These are phyloP conservation scores for Aegle marmelos DNA, from an alignment of 345 rosid species.

Conservation along the genomic window DNA sequence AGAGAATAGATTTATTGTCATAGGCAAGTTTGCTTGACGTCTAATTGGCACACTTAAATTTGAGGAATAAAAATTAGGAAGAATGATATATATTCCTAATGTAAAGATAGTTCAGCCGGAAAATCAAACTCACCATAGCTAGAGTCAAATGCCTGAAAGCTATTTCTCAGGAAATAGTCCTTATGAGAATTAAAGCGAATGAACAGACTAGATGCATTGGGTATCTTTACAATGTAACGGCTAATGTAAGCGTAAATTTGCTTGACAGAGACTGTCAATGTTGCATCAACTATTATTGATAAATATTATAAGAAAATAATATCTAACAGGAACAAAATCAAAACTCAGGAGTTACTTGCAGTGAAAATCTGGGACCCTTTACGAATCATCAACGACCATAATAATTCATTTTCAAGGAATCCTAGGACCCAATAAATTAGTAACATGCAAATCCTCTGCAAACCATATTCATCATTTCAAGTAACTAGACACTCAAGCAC, in stretches of 20 bases:
- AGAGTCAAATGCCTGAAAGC: neutral
- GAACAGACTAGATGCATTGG: neutral
- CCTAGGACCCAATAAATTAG: too few species aligned
- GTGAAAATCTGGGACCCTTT: neutral
- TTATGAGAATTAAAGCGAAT: neutral
- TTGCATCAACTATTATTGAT: neutral
- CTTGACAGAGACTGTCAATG: neutral
- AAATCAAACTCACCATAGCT: neutral
- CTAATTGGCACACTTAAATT: too few species aligned
- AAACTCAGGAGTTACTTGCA: neutral
- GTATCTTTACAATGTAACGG: neutral
- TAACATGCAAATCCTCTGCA: too few species aligned
- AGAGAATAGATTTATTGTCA: too few species aligned
- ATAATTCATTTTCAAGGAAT: neutral
- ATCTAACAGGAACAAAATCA: neutral
- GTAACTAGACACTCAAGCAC: neutral
- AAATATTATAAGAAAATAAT: neutral
- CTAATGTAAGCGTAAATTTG: neutral
- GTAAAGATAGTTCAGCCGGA: neutral
- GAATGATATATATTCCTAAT: too few species aligned
- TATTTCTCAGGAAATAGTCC: neutral
- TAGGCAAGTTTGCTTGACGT: too few species aligned
- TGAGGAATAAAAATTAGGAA: too few species aligned
- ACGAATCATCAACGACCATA: neutral
- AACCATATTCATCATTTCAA: too few species aligned